Evolutionary conservation across 208 protist genomes (phyloP).

Genomic region (Trypanosoma boissoni): DNA sequence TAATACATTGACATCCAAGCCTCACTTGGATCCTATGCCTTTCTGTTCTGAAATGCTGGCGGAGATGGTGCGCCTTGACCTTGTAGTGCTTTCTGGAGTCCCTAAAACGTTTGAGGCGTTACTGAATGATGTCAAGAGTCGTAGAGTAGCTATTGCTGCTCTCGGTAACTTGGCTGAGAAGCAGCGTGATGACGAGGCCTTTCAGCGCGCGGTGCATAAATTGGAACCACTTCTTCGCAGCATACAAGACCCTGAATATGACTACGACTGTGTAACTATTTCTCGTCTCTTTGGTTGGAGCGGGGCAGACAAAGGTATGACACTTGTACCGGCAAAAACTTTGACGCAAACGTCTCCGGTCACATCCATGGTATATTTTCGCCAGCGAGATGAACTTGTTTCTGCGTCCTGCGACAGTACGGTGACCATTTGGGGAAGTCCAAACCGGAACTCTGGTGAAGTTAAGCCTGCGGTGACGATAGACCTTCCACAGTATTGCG

Average conservation of each 20-base stretch:
- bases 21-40: constrained; percentile 22
- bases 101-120: constrained; percentile 49
- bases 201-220: constrained; percentile 34
- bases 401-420: constrained; percentile 60
- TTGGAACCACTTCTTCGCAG: constrained; percentile 31
- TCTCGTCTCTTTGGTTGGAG: constrained; percentile 42
- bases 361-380: constrained; percentile 68
- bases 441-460: constrained; percentile 26
- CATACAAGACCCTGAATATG: constrained; percentile 49
- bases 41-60: constrained; percentile 46
- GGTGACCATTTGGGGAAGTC: constrained; percentile 63
- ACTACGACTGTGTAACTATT: constrained; percentile 65
- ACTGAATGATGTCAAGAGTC: constrained; percentile 35
- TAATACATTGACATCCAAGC: constrained; percentile 27
- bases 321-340: constrained; percentile 14
- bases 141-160: constrained; percentile 41
- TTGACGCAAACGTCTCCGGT: constrained; percentile 30
- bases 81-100: constrained; percentile 55
- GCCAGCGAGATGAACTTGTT: constrained; percentile 68
- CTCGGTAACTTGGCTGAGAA: constrained; percentile 57
- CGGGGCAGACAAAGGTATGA: constrained; percentile 3
- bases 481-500: constrained; percentile 43
- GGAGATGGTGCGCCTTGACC: constrained; percentile 45
- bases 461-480: constrained; percentile 18
- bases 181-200: constrained; percentile 31